A percentile compares a stretch with the other conserved stretches of the same genome.
These are phyloP conservation scores for Colletotrichum sp. DNA, from an alignment of 2,329 filamentous ascomycete genomes.

Conservation along the genomic window DNA sequence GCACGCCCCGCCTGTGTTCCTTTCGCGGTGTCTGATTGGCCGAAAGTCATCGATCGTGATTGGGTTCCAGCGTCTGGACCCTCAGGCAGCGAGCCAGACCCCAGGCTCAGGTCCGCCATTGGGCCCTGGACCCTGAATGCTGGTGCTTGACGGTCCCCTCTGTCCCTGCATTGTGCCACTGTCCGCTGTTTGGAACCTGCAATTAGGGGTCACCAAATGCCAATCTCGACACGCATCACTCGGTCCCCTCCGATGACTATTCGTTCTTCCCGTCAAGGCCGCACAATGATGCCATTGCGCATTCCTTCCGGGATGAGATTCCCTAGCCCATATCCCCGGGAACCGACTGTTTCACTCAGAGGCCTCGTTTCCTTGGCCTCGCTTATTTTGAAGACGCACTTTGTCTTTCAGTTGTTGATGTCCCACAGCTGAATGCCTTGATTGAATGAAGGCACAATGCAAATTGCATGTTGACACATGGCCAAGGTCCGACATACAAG, in stretches of 20 bases:
- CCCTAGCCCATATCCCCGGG: background rate
- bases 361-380: background rate
- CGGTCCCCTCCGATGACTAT: background rate
- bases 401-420: background rate
- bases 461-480: background rate
- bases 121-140: conserved; percentile 8
- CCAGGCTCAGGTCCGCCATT: background rate
- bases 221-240: background rate
- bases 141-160: background rate
- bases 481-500: background rate
- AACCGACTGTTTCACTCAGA: background rate
- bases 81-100: background rate
- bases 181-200: background rate
- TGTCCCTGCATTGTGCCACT: background rate
- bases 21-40: background rate
- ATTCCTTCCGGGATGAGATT: background rate
- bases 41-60: background rate
- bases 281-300: conserved; percentile 5
- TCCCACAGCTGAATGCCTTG: background rate
- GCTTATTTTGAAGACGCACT: background rate
- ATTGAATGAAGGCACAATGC: background rate
- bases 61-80: background rate
- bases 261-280: background rate
- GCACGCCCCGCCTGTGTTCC: background rate
- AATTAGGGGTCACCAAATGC: background rate